Evolutionary conservation across 1,284 basidiomycete genomes (phyloP).

Genomic region (Macrocybe sp.): DNA sequence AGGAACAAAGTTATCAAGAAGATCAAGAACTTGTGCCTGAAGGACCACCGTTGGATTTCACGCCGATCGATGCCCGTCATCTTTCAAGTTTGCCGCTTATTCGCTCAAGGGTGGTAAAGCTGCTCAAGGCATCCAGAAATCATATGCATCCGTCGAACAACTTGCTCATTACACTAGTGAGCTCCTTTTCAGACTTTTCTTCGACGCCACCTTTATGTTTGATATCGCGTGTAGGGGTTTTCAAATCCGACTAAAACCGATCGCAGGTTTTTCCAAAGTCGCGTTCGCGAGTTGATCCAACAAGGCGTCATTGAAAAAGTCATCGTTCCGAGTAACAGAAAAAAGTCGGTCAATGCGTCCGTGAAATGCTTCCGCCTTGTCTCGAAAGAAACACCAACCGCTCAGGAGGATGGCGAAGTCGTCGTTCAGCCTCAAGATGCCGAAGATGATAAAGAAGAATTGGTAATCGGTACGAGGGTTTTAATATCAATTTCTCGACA

Average conservation of each 20-base stretch:
- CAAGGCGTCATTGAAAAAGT: slow-evolving; percentile 72
- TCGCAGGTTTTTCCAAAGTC: slow-evolving; percentile 69
- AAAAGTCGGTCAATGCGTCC: slow-evolving; percentile 36
- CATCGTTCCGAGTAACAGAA: slow-evolving; percentile 51
- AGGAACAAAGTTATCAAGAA: slow-evolving; percentile 21
- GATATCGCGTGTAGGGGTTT: slow-evolving; percentile 52
- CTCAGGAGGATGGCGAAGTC: slow-evolving; percentile 27
- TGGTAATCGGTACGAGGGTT: slow-evolving; percentile 17
- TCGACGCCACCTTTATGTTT: slow-evolving; percentile 1
- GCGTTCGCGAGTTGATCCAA: slow-evolving; percentile 64
- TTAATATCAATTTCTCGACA: slow-evolving; percentile 10
- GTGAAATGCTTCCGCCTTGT: slow-evolving; percentile 62
- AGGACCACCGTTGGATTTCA: slow-evolving; percentile 43
- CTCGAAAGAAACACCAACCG: slow-evolving; percentile 25
- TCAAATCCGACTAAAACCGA: slow-evolving; percentile 65
- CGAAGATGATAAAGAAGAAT: slow-evolving; percentile 35
- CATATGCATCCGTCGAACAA: slow-evolving; percentile 65
- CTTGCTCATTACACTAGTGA: slow-evolving; percentile 62
- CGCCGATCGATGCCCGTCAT: slow-evolving; percentile 70
- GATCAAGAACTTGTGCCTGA: slow-evolving; percentile 29
- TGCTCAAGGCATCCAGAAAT: slow-evolving; percentile 64
- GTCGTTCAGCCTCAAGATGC: slow-evolving; percentile 30
- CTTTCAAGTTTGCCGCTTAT: slow-evolving; percentile 68
- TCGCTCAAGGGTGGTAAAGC: slow-evolving; percentile 58
- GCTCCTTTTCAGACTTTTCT: slow-evolving; percentile 20